Evolutionary conservation across 2,329 filamentous ascomycete species (phyloP).

Genomic region (Penicillium sp.): DNA sequence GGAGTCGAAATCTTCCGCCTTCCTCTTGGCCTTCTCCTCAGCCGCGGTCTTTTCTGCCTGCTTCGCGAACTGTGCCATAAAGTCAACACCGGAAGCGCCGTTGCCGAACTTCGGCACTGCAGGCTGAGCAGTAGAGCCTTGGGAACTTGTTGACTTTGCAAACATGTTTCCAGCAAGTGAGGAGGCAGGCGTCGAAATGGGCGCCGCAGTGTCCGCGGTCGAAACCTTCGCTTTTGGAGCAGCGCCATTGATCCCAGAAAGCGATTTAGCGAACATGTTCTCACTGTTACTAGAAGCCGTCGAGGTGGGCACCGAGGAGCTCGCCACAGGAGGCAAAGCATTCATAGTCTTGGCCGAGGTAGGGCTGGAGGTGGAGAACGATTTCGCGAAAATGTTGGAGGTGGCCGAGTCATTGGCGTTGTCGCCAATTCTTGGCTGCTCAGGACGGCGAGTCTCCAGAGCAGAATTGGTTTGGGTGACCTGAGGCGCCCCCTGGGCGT

Average conservation of each 20-base stretch:
- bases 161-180: slow-evolving; percentile 4
- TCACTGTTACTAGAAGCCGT: not conserved
- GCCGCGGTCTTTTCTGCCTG: slow-evolving; percentile 41
- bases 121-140: slow-evolving; percentile 7
- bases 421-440: not conserved
- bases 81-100: slow-evolving; percentile 30
- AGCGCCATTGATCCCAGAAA: not conserved
- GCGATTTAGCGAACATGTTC: slow-evolving; percentile 1
- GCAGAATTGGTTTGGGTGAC: not conserved
- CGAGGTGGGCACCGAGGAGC: not conserved
- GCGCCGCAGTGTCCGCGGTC: not conserved
- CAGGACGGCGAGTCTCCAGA: not conserved
- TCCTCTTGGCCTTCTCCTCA: slow-evolving; percentile 48
- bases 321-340: not conserved
- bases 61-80: slow-evolving; percentile 44
- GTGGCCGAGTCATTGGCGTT: slow-evolving; percentile 12
- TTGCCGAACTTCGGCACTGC: slow-evolving; percentile 35
- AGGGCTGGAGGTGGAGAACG: slow-evolving; percentile 14
- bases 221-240: not conserved
- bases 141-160: slow-evolving; percentile 1
- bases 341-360: not conserved
- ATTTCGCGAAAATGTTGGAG: slow-evolving; percentile 20
- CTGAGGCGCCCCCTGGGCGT: not conserved
- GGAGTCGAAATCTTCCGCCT: slow-evolving; percentile 52
- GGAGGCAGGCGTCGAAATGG: not conserved